Base-by-base conservation (phyloP, 257 asterid species). In the Euphrasia confusa region DNA sequence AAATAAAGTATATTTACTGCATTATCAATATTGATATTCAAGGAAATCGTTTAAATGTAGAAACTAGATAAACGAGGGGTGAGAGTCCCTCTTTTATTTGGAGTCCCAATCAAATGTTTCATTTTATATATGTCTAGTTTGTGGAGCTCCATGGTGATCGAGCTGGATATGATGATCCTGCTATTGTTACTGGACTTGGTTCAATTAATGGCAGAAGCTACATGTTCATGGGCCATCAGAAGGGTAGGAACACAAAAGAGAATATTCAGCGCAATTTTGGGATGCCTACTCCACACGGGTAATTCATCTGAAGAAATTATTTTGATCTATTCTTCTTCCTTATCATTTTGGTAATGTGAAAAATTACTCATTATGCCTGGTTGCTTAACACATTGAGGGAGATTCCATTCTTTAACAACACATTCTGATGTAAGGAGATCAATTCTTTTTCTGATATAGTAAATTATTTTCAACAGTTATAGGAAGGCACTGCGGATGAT, bases 211-310 rank as follows among this genome's bases (percentile, higher is more conserved):
- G 97, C 59, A 78, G 74, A 78, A 68, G 84, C 68, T 90, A 83
- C 78, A 87, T 90, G 96, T 85, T 90, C 79, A 85, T 90, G 69
- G 97, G 97, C 72, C 96, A 90, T 48, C 97, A 90, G 55, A 90
- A 90, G 74, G 97, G 97, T 37, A 77, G 97, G 66, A 85, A 90
- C 68, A 81, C 96, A 26, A 90, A 90, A 75, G 97, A 90, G 81
- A 90, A 87, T 73, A 87, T 90, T 30, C 70, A 75, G 63, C 83
- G 97, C 27, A 90, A 90, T 85, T 90, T 90, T 72, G 97, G 96
- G 78, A 90, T 90, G 97, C 97, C 97, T 44, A 90, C 97, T 60
- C 97, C 97, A 58, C 97, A 90, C 71, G 97, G 97, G 97, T 90
- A 81, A 37, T 74, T 80, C 26, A 62, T 58, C 69, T 77, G 42